Evolutionary conservation across 768 basidiomycete species (phyloP), one percentile per base, ranked within the genome.

Genomic region (Hericium erinaceus): DNA sequence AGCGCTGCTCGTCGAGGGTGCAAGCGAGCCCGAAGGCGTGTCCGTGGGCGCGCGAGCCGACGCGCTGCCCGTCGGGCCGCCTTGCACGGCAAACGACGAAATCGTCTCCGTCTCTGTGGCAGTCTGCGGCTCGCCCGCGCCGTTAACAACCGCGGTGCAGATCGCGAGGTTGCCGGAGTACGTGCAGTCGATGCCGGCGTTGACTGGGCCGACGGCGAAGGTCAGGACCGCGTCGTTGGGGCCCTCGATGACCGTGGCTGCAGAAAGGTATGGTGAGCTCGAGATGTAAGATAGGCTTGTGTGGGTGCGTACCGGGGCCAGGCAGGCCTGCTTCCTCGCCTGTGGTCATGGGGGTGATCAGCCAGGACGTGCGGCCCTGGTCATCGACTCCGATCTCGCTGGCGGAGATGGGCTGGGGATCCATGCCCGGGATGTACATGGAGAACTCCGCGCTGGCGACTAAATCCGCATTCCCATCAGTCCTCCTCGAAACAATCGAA

Each of bases 221-320:
- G 73, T 74, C 56, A 76, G 61, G 20, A 69, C 70, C 13, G 73
- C 76, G 48, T 71, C 71, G 54, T 66, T 65, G 1, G 77, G 61
- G 11, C 75, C 77, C 62, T 75, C 73, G 48, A 78, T 70, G n/a
- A 80, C 70, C 0, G 77, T 78, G 7, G 73, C 77, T 78, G 59
- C 15, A 18, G 41, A 18, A 16, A 54, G 38, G 39, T n/a, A 39
- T 8, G 28, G 24, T n/a, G 39, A n/a, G n/a, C 44, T 48, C 46
- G 57, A 24, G 26, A 10, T 22, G 55, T 15, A 26, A 16, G 16
- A 9, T 26, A 16, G 64, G 70, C 22, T 59, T 72, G 75, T 33
- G 33, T 33, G 2, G 28, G 28, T 9, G 33, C 33, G 33, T 33
- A 33, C 33, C 33, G 49, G 76, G 75, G n/a, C 73, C 75, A n/a